Percentiles rank a stretch among this genome's conserved stretches.
These are phyloP conservation scores for Mucor irregularis DNA, from an alignment of 371 early-diverging fungal genomes.

Conservation along the genomic window DNA sequence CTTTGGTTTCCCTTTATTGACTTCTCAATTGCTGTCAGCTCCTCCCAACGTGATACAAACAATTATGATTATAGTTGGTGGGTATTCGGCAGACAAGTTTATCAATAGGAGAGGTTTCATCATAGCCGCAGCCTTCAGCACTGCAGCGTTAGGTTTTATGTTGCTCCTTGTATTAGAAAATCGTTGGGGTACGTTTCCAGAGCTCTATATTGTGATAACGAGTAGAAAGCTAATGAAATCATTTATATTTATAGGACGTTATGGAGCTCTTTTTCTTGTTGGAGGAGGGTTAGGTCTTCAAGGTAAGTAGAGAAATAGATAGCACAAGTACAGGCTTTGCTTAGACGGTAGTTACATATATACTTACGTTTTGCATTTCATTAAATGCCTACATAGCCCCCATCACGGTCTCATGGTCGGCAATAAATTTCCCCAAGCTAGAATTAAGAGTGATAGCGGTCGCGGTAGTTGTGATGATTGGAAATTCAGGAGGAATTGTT, in stretches of 20 bases:
- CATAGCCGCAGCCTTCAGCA: slow-evolving; percentile 18
- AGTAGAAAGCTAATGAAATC: too few species aligned
- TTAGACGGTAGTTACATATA: too few species aligned
- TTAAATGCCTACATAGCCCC: too few species aligned
- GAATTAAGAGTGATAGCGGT: slow-evolving; percentile 39
- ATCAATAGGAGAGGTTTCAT: slow-evolving; percentile 25
- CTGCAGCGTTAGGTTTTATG: slow-evolving; percentile 24
- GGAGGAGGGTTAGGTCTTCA: slow-evolving; percentile 28
- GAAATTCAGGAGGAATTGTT: slow-evolving; percentile 37
- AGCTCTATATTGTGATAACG: too few species aligned
- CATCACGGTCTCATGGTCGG: slow-evolving; percentile 39
- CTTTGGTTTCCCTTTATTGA: slow-evolving; percentile 38
- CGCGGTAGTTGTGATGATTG: slow-evolving; percentile 41
- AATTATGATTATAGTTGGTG: slow-evolving; percentile 18
- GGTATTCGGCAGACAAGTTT: slow-evolving; percentile 28
- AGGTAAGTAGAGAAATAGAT: slow-evolving; percentile 14
- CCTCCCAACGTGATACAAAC: slow-evolving; percentile 32
- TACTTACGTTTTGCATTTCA: too few species aligned
- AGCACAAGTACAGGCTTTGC: too few species aligned
- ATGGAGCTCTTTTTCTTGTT: slow-evolving; percentile 20
- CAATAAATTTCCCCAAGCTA: slow-evolving; percentile 33
- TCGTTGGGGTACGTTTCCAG: slow-evolving; percentile 27
- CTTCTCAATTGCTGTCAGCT: slow-evolving; percentile 41
- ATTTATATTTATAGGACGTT: slow-evolving; percentile 12
- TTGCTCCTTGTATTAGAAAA: slow-evolving; percentile 22